Evolutionary conservation across 163 green algal species (phyloP).

Genomic region (Scenedesmus sp.): DNA sequence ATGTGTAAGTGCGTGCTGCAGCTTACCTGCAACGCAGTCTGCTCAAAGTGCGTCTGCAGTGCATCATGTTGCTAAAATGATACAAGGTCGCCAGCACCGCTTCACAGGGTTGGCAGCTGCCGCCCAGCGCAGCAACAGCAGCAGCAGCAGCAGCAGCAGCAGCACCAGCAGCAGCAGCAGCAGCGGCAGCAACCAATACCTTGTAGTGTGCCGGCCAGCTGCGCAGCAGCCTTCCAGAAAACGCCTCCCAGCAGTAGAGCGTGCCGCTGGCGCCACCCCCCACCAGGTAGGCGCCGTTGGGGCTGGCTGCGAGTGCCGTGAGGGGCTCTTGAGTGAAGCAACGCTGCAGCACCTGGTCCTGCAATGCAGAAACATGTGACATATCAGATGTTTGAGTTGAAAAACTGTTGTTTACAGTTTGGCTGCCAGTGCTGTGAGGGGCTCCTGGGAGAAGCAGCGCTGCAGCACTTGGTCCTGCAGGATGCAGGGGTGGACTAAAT

Average conservation of each 20-base stretch:
- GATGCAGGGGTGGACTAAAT: too few relatives aligned
- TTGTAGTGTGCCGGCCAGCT: slow-evolving; percentile 91
- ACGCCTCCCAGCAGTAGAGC: slow-evolving; percentile 85
- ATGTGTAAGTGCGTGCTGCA: too few relatives aligned
- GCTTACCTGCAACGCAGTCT: too few relatives aligned
- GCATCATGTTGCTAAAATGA: too few relatives aligned
- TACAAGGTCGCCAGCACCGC: too few relatives aligned
- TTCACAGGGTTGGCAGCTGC: too few relatives aligned
- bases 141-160: not conserved
- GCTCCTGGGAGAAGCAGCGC: slow-evolving; percentile 81
- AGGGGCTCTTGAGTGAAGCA: slow-evolving; percentile 78
- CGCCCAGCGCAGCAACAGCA: too few relatives aligned
- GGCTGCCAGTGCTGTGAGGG: slow-evolving; percentile 65
- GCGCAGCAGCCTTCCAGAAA: slow-evolving; percentile 77
- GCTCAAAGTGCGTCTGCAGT: too few relatives aligned
- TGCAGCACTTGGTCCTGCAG: slow-evolving; percentile 79
- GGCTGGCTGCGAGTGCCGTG: slow-evolving; percentile 64
- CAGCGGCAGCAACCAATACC: slow-evolving; percentile 49
- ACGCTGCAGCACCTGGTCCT: slow-evolving; percentile 82
- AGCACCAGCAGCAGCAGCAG: too few relatives aligned
- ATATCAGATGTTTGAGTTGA: too few relatives aligned
- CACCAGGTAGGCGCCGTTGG: slow-evolving; percentile 70
- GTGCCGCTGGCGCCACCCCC: slow-evolving; percentile 78
- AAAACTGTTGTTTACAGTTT: not conserved
- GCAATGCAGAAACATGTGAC: not conserved